Base-by-base conservation (phyloP, 306 rosid species). In the Boehmeria nivea region DNA sequence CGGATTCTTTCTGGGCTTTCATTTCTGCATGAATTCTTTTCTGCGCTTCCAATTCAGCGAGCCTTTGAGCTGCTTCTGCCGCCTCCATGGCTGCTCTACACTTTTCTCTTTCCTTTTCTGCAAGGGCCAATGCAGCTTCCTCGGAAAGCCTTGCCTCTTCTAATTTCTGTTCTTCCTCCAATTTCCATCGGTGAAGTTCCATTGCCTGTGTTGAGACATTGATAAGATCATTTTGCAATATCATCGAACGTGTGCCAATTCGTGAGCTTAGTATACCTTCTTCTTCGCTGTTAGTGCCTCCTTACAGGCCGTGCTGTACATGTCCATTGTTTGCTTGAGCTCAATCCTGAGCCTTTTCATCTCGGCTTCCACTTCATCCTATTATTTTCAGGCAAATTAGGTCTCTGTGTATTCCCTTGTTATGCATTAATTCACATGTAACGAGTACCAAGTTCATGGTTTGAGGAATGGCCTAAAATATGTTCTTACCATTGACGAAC, bases 331-430 rank as follows among this genome's bases (percentile, higher is more conserved):
- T 60, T 84, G 91, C 76, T 81, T 78, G 53, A 91, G 83, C 76
- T 91, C 98, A 53, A 78, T 68, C 74, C 71, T 78, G 46, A 91
- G 70, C 73, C 96, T 72, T 67, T 80, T 76, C 98, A 91, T 84
- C 78, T 91, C 98, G 7, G 85, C 79, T 67, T 91, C 98, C 49
- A 78, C 71, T 11, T 82, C 95, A 45, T 87, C 96, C 98, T 64
- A 20, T 24, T 20, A 17, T 16, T 65, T 67, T 39, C 54, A 74
- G 56, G 54, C 28, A 51, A 28, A 36, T 3, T 20, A 16, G 62
- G 36, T 31, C 36, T 31, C 3, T 16, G 1, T 44, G 19, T 37
- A 10, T n/a, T 31, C 36, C 36, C 1, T 31, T 31, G 8, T 10
- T 31, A 31, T 31, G 36, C 36, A 6, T 31, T 31, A 10, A 31